Conservation (phyloP, 768 basidiomycete genomes). For the Psilocybe azurescens region DNA sequence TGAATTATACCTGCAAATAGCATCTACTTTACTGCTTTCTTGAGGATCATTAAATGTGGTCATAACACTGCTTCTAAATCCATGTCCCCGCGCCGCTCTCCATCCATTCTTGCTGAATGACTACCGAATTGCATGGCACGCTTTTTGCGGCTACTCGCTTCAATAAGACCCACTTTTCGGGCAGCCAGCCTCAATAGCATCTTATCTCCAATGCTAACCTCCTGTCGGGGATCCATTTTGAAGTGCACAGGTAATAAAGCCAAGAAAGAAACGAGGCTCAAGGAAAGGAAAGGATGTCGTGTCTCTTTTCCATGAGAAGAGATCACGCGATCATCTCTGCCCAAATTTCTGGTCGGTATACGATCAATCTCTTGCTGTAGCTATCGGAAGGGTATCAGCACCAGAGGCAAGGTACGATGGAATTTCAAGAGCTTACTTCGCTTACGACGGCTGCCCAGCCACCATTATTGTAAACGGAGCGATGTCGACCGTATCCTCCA, state of each 20-base stretch:
- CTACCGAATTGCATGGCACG: slow-evolving; percentile 98
- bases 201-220: slow-evolving; percentile 89
- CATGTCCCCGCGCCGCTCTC: slow-evolving; percentile 60
- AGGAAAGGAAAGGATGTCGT: slow-evolving; percentile 88
- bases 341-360: slow-evolving; percentile 88
- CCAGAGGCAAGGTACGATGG: background rate
- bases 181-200: slow-evolving; percentile 78
- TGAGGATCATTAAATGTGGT: no score
- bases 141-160: slow-evolving; percentile 82
- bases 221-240: slow-evolving; percentile 80
- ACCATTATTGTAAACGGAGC: slow-evolving; percentile 67
- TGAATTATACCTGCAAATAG: no score
- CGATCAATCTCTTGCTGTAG: slow-evolving; percentile 89
- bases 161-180: slow-evolving; percentile 71
- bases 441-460: slow-evolving; percentile 82
- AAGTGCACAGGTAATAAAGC: slow-evolving; percentile 78
- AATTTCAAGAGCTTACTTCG: slow-evolving; percentile 58
- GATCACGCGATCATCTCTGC: slow-evolving; percentile 93
- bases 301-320: slow-evolving; percentile 93
- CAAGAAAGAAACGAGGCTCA: slow-evolving; percentile 78
- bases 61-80: slow-evolving; percentile 27
- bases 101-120: slow-evolving; percentile 85
- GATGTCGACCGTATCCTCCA: slow-evolving; percentile 92
- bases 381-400: slow-evolving; percentile 40
- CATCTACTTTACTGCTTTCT: no score